phyloP scores from a whole-genome alignment of 2,329 filamentous ascomycete genomes.

The Fusarium transvaalense region DNA sequence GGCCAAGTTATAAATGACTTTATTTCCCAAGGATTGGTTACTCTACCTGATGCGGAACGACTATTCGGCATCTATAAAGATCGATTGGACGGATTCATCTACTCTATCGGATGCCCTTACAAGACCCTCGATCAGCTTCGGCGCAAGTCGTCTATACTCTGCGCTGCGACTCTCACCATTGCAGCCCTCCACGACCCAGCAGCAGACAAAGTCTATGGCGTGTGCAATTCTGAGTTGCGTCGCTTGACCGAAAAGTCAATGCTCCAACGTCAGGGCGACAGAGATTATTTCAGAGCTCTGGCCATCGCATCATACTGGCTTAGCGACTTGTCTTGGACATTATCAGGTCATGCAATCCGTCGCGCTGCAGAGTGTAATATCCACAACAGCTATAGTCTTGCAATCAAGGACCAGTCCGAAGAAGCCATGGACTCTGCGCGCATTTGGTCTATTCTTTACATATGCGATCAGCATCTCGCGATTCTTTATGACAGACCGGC shows the following conservation, averaged over 20 bases:
- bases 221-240: slow-evolving; percentile 63
- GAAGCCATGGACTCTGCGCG: slow-evolving; percentile 66
- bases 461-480: slow-evolving; percentile 72
- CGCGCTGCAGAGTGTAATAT: slow-evolving; percentile 63
- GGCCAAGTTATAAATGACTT: slow-evolving; percentile 50
- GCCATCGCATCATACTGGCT: slow-evolving; percentile 72
- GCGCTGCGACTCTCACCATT: slow-evolving; percentile 68
- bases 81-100: slow-evolving; percentile 65
- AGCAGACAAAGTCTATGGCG: slow-evolving; percentile 63
- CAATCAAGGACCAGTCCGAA: slow-evolving; percentile 54
- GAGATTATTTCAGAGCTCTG: slow-evolving; percentile 69
- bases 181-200: slow-evolving; percentile 69
- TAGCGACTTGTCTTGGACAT: slow-evolving; percentile 71
- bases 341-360: slow-evolving; percentile 67
- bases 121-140: slow-evolving; percentile 64
- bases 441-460: slow-evolving; percentile 72
- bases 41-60: slow-evolving; percentile 62
- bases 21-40: slow-evolving; percentile 56
- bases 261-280: slow-evolving; percentile 52
- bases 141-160: slow-evolving; percentile 66
- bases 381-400: slow-evolving; percentile 57
- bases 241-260: slow-evolving; percentile 63
- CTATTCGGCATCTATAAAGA: slow-evolving; percentile 64
- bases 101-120: slow-evolving; percentile 65
- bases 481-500: slow-evolving; percentile 71